Evolutionary conservation across 2,329 filamentous ascomycete genomes (phyloP), one percentile per base, ranked within the genome.

Genomic region (Penicillium janthinellum): DNA sequence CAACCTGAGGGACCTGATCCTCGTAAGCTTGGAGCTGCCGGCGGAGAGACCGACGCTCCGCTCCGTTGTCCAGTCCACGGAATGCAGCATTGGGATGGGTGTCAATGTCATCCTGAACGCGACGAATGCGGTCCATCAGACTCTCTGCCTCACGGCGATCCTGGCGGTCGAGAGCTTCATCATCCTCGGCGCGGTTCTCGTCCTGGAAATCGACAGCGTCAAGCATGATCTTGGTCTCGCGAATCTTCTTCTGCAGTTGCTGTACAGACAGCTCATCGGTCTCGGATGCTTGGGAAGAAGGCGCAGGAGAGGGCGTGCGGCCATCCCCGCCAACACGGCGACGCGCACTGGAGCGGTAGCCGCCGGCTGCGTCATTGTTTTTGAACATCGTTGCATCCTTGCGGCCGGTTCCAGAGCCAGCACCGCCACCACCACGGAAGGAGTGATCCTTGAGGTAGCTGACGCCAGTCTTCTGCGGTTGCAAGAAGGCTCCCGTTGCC

Each of bases 371-470:
- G 69, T 96, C 92, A 66, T 98, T 95, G 73, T 98, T 97, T 73
- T 96, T 94, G 78, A 94, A 99, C 3, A 98, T 90, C 0, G 95
- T 99, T 2, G 90, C 95, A 78, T 99, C 95, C 75, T 98, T 98
- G 51, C 93, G 90, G 39, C 85, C 85, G 47, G 80, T 80, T 47
- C 81, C 82, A 51, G 83, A 78, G 2, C 84, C 84, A 38, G 83
- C 83, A 31, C 83, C 83, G 25, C 82, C 82, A 25, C 82, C 82
- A 15, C 87, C 86, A 58, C 88, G 87, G 82, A 99, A 96, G 0
- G 95, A 99, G 68, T 96, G 94, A 57, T 87, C 93, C 79, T 99
- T 99, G 69, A 98, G 84, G 71, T 98, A 98, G 78, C 94, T 98
- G 17, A 99, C 93, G n/a, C 95, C 95, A 11, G 95, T 98, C 78